Conservation (phyloP, 768 basidiomycete genomes). For the Agaricus subrufescens region DNA sequence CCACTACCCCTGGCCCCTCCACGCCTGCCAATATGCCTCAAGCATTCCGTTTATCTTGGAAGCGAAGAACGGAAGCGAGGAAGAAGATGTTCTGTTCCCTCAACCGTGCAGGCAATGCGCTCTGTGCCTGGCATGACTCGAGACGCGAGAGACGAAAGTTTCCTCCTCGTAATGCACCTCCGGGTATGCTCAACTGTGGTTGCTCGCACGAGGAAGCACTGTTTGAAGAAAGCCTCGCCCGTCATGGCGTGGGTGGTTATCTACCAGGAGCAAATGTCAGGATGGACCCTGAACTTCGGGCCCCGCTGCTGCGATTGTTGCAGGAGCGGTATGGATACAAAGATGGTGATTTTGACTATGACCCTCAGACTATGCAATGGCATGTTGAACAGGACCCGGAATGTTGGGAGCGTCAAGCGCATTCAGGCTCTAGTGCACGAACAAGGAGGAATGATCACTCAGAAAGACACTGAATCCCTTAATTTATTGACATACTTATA, state of each 20-base stretch:
- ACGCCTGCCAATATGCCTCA: constrained; percentile 34
- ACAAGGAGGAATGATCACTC: constrained; percentile 26
- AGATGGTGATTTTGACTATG: constrained; percentile 83
- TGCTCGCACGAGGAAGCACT: constrained; percentile 82
- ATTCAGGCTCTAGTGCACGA: constrained; percentile 28
- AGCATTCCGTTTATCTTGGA: constrained; percentile 61
- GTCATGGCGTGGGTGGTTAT: constrained; percentile 78
- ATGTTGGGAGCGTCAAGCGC: constrained; percentile 58
- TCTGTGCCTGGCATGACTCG: constrained; percentile 90
- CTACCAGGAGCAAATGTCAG: constrained; percentile 80
- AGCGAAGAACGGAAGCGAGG: constrained; percentile 68
- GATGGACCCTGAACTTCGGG: constrained; percentile 85
- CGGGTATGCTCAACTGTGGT: constrained; percentile 78
- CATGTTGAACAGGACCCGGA: constrained; percentile 56
- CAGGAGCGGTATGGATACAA: constrained; percentile 71
- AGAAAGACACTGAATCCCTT: constrained; percentile 4
- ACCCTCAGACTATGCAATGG: constrained; percentile 64
- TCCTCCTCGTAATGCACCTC: constrained; percentile 78
- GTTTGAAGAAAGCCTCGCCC: constrained; percentile 79
- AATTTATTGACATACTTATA: neutral
- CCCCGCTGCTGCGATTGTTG: constrained; percentile 70
- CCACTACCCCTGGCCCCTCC: constrained; percentile 16
- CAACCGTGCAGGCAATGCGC: constrained; percentile 83
- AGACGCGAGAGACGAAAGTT: constrained; percentile 73
- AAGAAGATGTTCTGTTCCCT: constrained; percentile 69